Conservation (phyloP, 2,329 filamentous ascomycete genomes). For the Hirsutella rhossiliensis region DNA sequence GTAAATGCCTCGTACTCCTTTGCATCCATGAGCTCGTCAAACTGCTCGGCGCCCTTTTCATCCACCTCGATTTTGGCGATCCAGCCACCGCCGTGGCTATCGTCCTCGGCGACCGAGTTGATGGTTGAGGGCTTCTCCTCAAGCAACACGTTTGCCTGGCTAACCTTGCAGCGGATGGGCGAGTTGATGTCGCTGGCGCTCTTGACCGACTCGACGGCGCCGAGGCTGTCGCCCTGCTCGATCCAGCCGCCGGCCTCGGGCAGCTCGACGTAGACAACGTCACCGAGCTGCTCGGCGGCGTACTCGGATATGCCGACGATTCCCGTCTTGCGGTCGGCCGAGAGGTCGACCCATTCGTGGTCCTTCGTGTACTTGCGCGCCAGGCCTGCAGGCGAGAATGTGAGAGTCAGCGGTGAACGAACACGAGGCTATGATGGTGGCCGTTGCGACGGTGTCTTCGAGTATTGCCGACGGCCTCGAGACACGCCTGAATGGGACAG, state of each 20-base stretch:
- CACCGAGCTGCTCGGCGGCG: conserved; percentile 83
- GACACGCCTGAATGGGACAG: background rate
- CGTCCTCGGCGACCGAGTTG: conserved; percentile 80
- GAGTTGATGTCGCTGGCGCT: conserved; percentile 95
- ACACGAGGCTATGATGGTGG: background rate
- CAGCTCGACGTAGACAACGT: conserved; percentile 95
- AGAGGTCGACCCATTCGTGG: conserved; percentile 95
- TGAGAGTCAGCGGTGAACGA: background rate
- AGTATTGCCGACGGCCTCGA: too few species aligned
- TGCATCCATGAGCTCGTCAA: conserved; percentile 65
- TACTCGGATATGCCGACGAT: conserved; percentile 79
- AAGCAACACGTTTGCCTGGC: conserved; percentile 59
- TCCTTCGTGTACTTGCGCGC: conserved; percentile 88
- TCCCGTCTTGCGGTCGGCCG: conserved; percentile 70
- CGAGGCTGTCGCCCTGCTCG: conserved; percentile 68
- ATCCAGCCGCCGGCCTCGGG: conserved; percentile 58
- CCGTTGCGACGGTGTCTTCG: too few species aligned
- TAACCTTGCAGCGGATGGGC: conserved; percentile 67
- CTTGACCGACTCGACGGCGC: conserved; percentile 96
- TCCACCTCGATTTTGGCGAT: conserved; percentile 76
- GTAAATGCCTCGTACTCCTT: conserved; percentile 70
- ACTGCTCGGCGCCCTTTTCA: conserved; percentile 51
- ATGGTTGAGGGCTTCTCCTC: conserved; percentile 79
- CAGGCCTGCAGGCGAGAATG: conserved; percentile 29
- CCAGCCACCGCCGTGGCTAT: conserved; percentile 70